Evolutionary conservation across 1,284 basidiomycete genomes (phyloP).

Genomic region (Stygiomarasmius scandens): DNA sequence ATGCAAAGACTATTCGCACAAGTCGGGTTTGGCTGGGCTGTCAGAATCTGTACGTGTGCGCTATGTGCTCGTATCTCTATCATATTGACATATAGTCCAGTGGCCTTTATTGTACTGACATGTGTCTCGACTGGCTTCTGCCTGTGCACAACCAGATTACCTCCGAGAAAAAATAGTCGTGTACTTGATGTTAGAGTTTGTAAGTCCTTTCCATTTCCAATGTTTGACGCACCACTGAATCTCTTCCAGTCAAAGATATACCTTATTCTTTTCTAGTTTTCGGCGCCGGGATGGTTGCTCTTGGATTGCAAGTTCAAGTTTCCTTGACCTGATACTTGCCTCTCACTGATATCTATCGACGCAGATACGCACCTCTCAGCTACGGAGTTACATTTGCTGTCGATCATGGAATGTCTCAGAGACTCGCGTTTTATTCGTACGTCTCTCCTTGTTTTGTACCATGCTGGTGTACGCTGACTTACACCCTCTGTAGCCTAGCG

Average conservation of each 20-base stretch:
- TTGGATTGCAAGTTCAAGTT: constrained; percentile 14
- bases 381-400: constrained; percentile 24
- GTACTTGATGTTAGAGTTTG: constrained; percentile 23
- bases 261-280: constrained; percentile 21
- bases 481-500: constrained; percentile 15
- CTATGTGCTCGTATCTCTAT: not conserved
- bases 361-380: constrained; percentile 21
- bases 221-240: not conserved
- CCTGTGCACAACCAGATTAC: constrained; percentile 19
- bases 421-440: constrained; percentile 23
- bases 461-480: not conserved
- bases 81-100: constrained; percentile 5
- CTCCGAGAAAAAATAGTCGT: constrained; percentile 16
- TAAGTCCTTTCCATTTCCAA: constrained; percentile 5
- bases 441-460: constrained; percentile 1
- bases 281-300: constrained; percentile 15
- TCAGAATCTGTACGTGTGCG: constrained; percentile 18
- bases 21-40: constrained; percentile 23
- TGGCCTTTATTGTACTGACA: constrained; percentile 21
- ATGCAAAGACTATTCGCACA: constrained; percentile 18
- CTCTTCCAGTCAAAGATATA: constrained; percentile 15
- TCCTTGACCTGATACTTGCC: not conserved
- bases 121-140: constrained; percentile 19
- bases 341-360: not conserved
- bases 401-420: constrained; percentile 16